Evolutionary conservation across 2,329 filamentous ascomycete species (phyloP).

Genomic region (Penicillium verrucosum): DNA sequence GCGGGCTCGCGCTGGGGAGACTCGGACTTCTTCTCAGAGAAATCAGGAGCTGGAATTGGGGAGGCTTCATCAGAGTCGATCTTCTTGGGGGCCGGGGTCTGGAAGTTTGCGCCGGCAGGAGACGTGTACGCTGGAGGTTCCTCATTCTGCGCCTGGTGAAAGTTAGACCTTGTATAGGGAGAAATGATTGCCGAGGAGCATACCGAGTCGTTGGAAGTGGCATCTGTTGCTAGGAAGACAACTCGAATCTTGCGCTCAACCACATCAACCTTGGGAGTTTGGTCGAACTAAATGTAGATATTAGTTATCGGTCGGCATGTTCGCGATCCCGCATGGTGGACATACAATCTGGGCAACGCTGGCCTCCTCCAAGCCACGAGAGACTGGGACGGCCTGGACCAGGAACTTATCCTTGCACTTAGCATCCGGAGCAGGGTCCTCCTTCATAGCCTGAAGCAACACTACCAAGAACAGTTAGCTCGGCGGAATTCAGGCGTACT

Average conservation of each 20-base stretch:
- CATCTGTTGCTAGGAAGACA: constrained; percentile 69
- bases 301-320: constrained; percentile 10
- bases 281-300: constrained; percentile 62
- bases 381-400: constrained; percentile 84
- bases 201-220: constrained; percentile 42
- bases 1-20: constrained; percentile 37
- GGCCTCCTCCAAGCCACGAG: constrained; percentile 75
- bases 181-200: constrained; percentile 10
- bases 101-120: constrained; percentile 49
- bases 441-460: constrained; percentile 95
- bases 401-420: constrained; percentile 98
- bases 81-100: constrained; percentile 46
- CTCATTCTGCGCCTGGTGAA: constrained; percentile 36
- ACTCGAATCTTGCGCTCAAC: constrained; percentile 97
- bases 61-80: constrained; percentile 31
- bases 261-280: constrained; percentile 70
- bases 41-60: constrained; percentile 36
- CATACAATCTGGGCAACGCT: constrained; percentile 79
- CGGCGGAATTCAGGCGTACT: not conserved
- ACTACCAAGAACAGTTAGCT: constrained; percentile 54
- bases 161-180: constrained; percentile 5
- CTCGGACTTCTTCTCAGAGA: constrained; percentile 39
- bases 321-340: constrained; percentile 9
- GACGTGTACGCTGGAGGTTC: constrained; percentile 56
- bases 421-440: constrained; percentile 78